Evolutionary conservation across 257 asterid genomes (phyloP), one percentile per base, ranked within the genome.

Genomic region (Salvia miltiorrhiza): DNA sequence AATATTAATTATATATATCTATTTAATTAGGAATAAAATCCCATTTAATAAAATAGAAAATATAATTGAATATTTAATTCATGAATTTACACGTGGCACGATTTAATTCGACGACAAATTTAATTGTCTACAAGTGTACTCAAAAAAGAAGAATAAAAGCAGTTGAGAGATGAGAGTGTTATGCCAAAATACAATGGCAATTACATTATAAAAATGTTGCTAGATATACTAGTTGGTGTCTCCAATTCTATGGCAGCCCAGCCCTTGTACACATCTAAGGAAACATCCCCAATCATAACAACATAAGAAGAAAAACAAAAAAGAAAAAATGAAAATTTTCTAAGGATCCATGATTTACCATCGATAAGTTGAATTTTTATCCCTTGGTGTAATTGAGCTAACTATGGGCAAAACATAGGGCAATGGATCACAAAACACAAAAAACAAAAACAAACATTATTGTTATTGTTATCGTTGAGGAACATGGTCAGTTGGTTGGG

Each of bases 201-300:
- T 44, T 52, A 75, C 60, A 62, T 61, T 1, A 32, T 61, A 72
- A 30, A 37, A 55, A 65, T 55, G 39, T 56, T 47, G 60, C 60
- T 63, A 50, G 17, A 70, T 41, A 41, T 12, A 65, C 28, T 71
- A 63, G 20, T 55, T 8, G 16, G 48, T 47, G 43, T 23, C 64
- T 70, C 35, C 40, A 39, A 20, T 64, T 55, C 71, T 61, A 48
- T 74, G 56, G 63, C 64, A 73, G 64, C 75, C 45, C 64, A 73
- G 64, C 75, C 45, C 76, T 59, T 78, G 45, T 49, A 24, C 68
- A 71, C 56, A 66, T 37, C 74, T 60, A 59, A 65, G 40, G 35
- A 59, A 33, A 26, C 30, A 69, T 54, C 21, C 48, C 65, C 35
- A 60, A 52, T 33, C 52, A 44, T 44, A 60, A 60, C 52, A 75